phyloP scores from a whole-genome alignment of 1,284 basidiomycete species.

The Rhodotorula sp. region DNA sequence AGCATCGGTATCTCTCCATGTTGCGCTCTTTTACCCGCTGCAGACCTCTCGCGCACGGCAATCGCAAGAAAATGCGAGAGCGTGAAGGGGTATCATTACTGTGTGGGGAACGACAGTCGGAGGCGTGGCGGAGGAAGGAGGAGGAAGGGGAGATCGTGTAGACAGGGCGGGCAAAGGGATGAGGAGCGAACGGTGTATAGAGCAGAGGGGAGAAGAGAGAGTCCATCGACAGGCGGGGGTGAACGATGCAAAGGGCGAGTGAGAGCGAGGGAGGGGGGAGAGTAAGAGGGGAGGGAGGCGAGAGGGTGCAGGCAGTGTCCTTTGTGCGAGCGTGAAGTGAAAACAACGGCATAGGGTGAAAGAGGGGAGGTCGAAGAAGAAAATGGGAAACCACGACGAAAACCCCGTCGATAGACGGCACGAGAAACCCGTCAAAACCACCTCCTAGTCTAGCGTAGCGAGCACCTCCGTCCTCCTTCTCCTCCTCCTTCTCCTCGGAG shows the following conservation, averaged over 20 bases:
- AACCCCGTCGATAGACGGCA: not conserved
- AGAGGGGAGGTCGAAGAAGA: too few relatives aligned
- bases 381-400: not conserved
- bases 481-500: not conserved
- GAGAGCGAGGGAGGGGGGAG: not conserved
- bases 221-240: not conserved
- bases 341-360: too few relatives aligned
- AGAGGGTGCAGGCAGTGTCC: not conserved
- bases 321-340: constrained; percentile 5
- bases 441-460: constrained; percentile 3
- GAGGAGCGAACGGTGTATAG: not conserved
- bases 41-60: not conserved
- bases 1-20: too few relatives aligned
- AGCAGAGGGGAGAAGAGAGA: not conserved
- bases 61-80: not conserved
- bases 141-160: not conserved
- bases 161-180: not conserved
- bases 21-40: too few relatives aligned
- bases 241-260: not conserved
- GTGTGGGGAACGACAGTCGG: not conserved
- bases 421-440: not conserved
- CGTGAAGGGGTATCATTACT: constrained; percentile 13
- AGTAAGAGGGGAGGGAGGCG: not conserved
- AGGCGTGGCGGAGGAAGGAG: not conserved
- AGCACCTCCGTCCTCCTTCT: not conserved